Base-by-base conservation (phyloP, 257 asterid genomes). In the Solanum pennellii region DNA sequence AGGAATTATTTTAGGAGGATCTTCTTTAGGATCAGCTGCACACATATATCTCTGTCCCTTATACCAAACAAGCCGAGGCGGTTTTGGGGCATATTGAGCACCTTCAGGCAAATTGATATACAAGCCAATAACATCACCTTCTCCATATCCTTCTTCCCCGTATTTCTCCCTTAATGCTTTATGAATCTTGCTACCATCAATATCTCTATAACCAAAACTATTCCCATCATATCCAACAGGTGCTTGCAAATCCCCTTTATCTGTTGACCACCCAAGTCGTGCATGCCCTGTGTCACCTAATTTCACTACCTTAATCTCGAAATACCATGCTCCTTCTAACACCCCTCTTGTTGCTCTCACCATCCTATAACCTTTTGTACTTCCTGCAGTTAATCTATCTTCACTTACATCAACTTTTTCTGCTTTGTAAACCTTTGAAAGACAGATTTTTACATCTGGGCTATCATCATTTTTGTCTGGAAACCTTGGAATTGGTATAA, bases 331-430 rank as follows among this genome's bases (percentile, higher is more conserved):
- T n/a, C 99, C 98, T 60, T 96, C 98, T 12, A 73, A 90, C 68
- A 96, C 98, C 20, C 99, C 99, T 39, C 99, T 90, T 5, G 99
- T 97, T 8, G 98, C 99, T 90, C 98, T 95, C 87, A 93, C 99
- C 99, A 96, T 97, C 82, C 99, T 93, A 68, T 95, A 97, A 82
- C 99, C 99, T 91, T 97, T 97, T 20, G 98, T 91, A 94, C 98
- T 96, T 27, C 98, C 95, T 11, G 99, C 99, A 75, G 90, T 93
- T 90, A 97, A 88, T 82, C 99, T 92, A 90, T 97, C 99, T 74
- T 97, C 99, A 76, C 98, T 91, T 82, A 97, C 52, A 68, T 95
- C 99, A 20, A 97, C 99, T 86, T 96, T 97, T 86, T 97, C 99
- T 10, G 99, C 99, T 90, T 96, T 97, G 91, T 93, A 92, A 68